Evolutionary conservation across 2,329 filamentous ascomycete genomes (phyloP), one percentile per base, ranked within the genome.

Genomic region (Colletotrichum graminicola): DNA sequence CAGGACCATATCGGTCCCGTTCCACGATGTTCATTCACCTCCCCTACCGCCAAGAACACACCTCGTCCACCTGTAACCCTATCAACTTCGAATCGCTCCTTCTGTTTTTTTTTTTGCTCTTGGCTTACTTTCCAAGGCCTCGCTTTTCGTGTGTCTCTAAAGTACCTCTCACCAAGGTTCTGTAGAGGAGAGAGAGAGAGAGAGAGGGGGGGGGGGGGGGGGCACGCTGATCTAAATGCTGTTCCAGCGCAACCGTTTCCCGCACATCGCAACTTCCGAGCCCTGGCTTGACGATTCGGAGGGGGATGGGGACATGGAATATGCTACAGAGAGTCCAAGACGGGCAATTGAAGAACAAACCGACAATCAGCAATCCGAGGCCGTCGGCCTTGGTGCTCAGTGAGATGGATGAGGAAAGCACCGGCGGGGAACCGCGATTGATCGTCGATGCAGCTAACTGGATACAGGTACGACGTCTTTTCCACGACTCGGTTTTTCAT

Each of bases 391-490:
- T 39, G 54, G 10, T 34, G n/a, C n/a, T 36, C 41, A 18, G 12
- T n/a, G 39, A 55, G 45, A 55, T 62, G 36, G 54, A 39, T 12
- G 21, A 45, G 43, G 18, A 45, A 11, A 8, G 32, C 49, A 47
- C 47, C 61, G 26, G 55, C 56, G 64, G 47, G 23, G 45, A 34
- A 66, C 61, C 29, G 45, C 55, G 55, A 29, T 21, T 45, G 49
- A 43, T 56, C 16, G 36, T n/a, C n/a, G n/a, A n/a, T n/a, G n/a
- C n/a, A n/a, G n/a, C n/a, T n/a, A n/a, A n/a, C n/a, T n/a, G n/a
- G n/a, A n/a, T n/a, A n/a, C n/a, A n/a, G n/a, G n/a, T n/a, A n/a
- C n/a, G n/a, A n/a, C n/a, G n/a, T n/a, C n/a, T n/a, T n/a, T n/a
- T n/a, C n/a, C n/a, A n/a, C n/a, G n/a, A n/a, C n/a, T n/a, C n/a